Evolutionary conservation across 2,329 filamentous ascomycete genomes (phyloP).

Genomic region (Penicillium griseofulvum): DNA sequence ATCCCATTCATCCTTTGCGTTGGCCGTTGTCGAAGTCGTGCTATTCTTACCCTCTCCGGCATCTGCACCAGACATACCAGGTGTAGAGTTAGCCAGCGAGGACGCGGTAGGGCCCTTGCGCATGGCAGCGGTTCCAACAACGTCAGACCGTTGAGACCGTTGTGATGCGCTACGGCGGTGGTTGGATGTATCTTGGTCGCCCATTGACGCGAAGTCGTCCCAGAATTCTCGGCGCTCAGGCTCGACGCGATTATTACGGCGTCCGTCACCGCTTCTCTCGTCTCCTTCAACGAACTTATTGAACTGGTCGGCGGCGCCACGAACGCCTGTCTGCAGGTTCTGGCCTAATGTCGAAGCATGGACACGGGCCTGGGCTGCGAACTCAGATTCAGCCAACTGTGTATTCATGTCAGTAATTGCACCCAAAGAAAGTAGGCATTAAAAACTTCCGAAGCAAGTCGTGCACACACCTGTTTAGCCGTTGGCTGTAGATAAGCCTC

Average conservation of each 20-base stretch:
- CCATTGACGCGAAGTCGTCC: constrained; percentile 79
- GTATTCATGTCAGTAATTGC: neutral
- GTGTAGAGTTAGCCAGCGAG: constrained; percentile 20
- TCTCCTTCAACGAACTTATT: constrained; percentile 83
- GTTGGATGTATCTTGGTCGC: constrained; percentile 32
- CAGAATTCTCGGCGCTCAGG: constrained; percentile 79
- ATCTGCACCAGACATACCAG: constrained; percentile 19
- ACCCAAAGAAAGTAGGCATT: neutral
- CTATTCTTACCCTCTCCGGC: constrained; percentile 20
- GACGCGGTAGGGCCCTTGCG: constrained; percentile 45
- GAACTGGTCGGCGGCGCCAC: constrained; percentile 74
- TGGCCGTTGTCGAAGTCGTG: constrained; percentile 23
- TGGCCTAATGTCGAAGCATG: constrained; percentile 55
- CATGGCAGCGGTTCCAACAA: constrained; percentile 64
- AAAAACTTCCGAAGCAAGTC: neutral
- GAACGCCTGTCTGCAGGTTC: constrained; percentile 65
- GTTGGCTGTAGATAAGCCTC: constrained; percentile 90
- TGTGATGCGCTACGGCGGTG: constrained; percentile 30
- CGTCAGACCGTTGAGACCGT: constrained; percentile 40
- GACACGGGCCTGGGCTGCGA: constrained; percentile 68
- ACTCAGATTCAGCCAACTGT: constrained; percentile 75
- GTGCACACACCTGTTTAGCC: constrained; percentile 69
- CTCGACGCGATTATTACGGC: constrained; percentile 47
- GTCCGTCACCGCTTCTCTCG: constrained; percentile 47
- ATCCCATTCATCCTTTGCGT: constrained; percentile 59